These are phyloP conservation scores for Erythrophleum ivorense DNA, from an alignment of 331 rosid species.

Conservation along the genomic window DNA sequence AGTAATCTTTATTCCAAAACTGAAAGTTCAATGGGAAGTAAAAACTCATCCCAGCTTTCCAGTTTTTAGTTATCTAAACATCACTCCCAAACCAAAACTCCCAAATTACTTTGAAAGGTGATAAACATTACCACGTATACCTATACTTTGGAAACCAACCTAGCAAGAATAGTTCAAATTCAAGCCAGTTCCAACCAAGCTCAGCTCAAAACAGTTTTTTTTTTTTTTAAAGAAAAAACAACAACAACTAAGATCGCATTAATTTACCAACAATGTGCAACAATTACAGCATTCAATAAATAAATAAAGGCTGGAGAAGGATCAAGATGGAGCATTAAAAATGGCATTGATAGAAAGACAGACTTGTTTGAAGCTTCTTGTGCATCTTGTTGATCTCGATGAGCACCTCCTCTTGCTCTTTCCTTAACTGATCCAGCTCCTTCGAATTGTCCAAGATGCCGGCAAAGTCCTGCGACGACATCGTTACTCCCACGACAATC, in stretches of 20 bases:
- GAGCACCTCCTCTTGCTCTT: constrained; percentile 67
- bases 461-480: constrained; percentile 63
- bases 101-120: not conserved
- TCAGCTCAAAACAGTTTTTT: not conserved
- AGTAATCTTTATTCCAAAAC: not conserved
- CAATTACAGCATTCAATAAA: constrained; percentile 20
- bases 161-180: constrained; percentile 14
- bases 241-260: constrained; percentile 1
- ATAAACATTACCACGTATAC: constrained; percentile 11
- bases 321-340: constrained; percentile 1
- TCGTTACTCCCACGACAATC: constrained; percentile 31
- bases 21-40: constrained; percentile 13
- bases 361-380: constrained; percentile 68
- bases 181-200: constrained; percentile 21
- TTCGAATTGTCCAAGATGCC: constrained; percentile 62
- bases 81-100: constrained; percentile 9
- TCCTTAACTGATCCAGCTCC: constrained; percentile 91
- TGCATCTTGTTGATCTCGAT: constrained; percentile 74
- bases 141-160: not conserved
- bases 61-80: not conserved
- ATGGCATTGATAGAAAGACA: constrained; percentile 23
- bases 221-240: not conserved
- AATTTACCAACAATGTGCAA: not conserved
- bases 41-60: not conserved
- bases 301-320: not conserved